These are phyloP conservation scores for slime mould (Dictyostelium discoideum) DNA, from an alignment of 78 protist genomes.

Conservation along the genomic window DNA sequence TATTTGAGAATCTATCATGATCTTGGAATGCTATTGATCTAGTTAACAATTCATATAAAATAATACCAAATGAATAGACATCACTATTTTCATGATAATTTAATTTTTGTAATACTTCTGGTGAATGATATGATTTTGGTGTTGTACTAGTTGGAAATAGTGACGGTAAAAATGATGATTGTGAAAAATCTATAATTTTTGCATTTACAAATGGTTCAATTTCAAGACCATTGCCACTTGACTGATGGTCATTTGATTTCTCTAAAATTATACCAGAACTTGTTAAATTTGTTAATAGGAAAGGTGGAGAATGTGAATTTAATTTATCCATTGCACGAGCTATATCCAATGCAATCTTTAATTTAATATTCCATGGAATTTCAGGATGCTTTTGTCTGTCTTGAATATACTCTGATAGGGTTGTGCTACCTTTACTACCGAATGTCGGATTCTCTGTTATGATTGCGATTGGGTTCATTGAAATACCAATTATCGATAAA, in stretches of 20 bases:
- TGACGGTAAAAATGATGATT: conserved; percentile 41
- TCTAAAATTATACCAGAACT: neutral
- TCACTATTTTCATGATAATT: conserved; percentile 58
- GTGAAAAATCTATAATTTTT: conserved; percentile 28
- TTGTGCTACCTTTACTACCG: conserved; percentile 51
- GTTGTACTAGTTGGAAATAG: conserved; percentile 45
- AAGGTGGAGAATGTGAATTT: conserved; percentile 42
- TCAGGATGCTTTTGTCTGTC: conserved; percentile 73
- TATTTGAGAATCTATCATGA: conserved; percentile 48
- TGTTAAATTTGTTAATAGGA: conserved; percentile 37
- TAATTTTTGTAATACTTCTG: conserved; percentile 47
- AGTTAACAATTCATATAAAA: conserved; percentile 43
- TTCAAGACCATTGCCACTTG: neutral
- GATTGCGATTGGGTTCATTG: conserved; percentile 57
- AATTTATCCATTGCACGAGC: conserved; percentile 48
- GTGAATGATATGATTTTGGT: conserved; percentile 52
- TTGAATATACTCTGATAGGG: conserved; percentile 37
- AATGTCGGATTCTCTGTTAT: conserved; percentile 63
- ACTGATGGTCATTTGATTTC: neutral
- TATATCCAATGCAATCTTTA: conserved; percentile 63
- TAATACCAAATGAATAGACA: conserved; percentile 55
- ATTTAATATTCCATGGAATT: conserved; percentile 53
- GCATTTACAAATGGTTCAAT: conserved; percentile 3
- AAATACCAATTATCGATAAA: conserved; percentile 39
- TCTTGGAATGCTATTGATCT: conserved; percentile 72